phyloP scores from a whole-genome alignment of 169 alveolate species.

The Cryptosporidium sp. region DNA sequence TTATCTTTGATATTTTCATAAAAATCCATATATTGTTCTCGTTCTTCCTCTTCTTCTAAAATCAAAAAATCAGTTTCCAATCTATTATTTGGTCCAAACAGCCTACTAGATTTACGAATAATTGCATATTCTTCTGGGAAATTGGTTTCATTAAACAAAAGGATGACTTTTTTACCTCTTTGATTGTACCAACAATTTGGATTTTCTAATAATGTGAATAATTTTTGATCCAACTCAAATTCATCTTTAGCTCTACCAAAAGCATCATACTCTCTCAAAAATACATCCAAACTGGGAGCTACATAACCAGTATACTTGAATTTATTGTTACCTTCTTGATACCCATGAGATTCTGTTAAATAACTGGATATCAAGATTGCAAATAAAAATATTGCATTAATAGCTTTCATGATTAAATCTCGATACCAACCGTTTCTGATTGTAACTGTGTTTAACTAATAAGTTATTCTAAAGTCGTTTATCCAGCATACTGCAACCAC shows the following conservation, averaged over 20 bases:
- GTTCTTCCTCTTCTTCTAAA: conserved; percentile 57
- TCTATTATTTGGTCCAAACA: neutral
- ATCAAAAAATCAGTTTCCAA: conserved; percentile 30
- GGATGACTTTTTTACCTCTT: conserved; percentile 43
- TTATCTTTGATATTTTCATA: neutral
- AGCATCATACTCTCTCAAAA: conserved; percentile 3
- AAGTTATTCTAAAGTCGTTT: neutral
- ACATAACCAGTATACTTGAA: neutral
- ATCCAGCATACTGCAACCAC: neutral
- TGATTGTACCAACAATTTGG: conserved; percentile 70
- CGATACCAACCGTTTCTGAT: neutral
- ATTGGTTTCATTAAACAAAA: conserved; percentile 43
- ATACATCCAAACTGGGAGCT: conserved; percentile 11
- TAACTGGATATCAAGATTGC: neutral
- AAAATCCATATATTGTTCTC: conserved; percentile 1
- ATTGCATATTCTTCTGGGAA: conserved; percentile 63
- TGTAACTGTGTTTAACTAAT: neutral
- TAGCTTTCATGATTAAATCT: neutral
- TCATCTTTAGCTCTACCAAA: neutral
- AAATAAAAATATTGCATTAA: neutral
- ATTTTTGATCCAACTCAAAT: conserved; percentile 39
- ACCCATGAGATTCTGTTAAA: neutral
- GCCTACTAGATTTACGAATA: conserved; percentile 12
- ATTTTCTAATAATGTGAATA: conserved; percentile 16
- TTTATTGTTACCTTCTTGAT: neutral